Base-by-base conservation (phyloP, 2,329 filamentous ascomycete genomes). In the Colletotrichum musae region DNA sequence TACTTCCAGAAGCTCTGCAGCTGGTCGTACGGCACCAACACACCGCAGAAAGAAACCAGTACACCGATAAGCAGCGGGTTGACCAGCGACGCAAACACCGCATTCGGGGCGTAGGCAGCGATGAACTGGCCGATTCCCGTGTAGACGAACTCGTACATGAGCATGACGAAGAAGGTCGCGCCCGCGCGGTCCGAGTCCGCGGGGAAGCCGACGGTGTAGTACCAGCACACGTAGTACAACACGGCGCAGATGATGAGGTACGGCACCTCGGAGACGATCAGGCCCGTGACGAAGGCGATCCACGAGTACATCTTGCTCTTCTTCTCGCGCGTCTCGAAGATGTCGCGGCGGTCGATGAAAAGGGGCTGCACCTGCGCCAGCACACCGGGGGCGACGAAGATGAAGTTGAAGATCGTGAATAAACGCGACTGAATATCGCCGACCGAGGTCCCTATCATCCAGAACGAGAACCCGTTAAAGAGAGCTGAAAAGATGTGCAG, bases 21-120 rank as follows among this genome's bases (percentile, higher is more conserved):
- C 28, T 86, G 84, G 0, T 74, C 74, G 71, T 91, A 93, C 0
- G 92, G 92, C 0, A 94, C 92, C 5, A 94, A 83, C 1, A 94
- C 91, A 71, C 93, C 93, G 73, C 92, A 94, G 82, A 95, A 94
- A 1, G 87, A 88, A 9, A 93, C 85, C 3, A 94, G 82, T 48
- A 89, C 77, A 75, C 85, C 83, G 64, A 91, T 79, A 12, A 90
- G 60, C 0, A 91, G 75, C 0, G 88, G 88, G 71, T 90, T 90
- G 70, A 85, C 83, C 5, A 91, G 81, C 0, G 87, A 81, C 0
- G 89, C 89, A 52, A 90, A 89, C 12, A 89, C 84, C 41, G 85
- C 87, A 70, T 89, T 90, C 0, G 89, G 89, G 0, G 88, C 86
- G 69, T 90, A 91, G 1, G 89, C 88, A 0, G 88, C 88, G n/a